Evolutionary conservation across 768 basidiomycete genomes (phyloP).

Genomic region (Sarcomyxa edulis): DNA sequence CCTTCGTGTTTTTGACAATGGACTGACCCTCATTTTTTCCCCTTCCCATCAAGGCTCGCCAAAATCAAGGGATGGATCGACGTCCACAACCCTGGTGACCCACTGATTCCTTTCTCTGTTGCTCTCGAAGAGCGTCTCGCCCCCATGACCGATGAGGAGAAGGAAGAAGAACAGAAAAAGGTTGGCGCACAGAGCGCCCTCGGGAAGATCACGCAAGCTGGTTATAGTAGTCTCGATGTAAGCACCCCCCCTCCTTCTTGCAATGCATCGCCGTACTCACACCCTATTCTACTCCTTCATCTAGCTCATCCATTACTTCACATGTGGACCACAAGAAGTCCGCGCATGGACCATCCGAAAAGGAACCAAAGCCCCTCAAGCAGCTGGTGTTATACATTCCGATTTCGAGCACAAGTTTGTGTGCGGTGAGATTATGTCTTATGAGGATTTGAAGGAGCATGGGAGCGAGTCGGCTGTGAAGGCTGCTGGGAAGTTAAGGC

Average conservation of each 20-base stretch:
- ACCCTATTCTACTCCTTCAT: neutral
- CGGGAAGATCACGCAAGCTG: slow-evolving; percentile 92
- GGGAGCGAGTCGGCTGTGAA: slow-evolving; percentile 91
- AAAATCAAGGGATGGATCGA: slow-evolving; percentile 99
- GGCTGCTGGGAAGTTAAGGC: slow-evolving; percentile 89
- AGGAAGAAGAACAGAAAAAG: slow-evolving; percentile 72
- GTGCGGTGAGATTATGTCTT: slow-evolving; percentile 95
- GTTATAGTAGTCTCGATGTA: slow-evolving; percentile 83
- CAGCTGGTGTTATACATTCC: slow-evolving; percentile 97
- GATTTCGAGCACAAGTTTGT: slow-evolving; percentile 99
- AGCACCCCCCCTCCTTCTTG: slow-evolving; percentile 17
- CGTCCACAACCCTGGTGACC: slow-evolving; percentile 91
- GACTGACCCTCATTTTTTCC: neutral
- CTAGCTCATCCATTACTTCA: slow-evolving; percentile 93
- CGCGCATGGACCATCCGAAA: slow-evolving; percentile 97
- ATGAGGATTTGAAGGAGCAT: slow-evolving; percentile 84
- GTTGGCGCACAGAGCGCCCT: slow-evolving; percentile 72
- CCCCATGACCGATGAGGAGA: slow-evolving; percentile 56
- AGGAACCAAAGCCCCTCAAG: slow-evolving; percentile 93
- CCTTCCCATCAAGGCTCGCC: slow-evolving; percentile 59
- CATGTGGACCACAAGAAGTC: slow-evolving; percentile 94
- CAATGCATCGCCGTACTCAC: no score
- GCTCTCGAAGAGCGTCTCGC: slow-evolving; percentile 89
- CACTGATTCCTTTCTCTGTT: slow-evolving; percentile 95
- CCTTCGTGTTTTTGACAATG: no score